Evolutionary conservation across 2,329 filamentous ascomycete genomes (phyloP), one percentile per base, ranked within the genome.

Genomic region (Alternaria postmessia): DNA sequence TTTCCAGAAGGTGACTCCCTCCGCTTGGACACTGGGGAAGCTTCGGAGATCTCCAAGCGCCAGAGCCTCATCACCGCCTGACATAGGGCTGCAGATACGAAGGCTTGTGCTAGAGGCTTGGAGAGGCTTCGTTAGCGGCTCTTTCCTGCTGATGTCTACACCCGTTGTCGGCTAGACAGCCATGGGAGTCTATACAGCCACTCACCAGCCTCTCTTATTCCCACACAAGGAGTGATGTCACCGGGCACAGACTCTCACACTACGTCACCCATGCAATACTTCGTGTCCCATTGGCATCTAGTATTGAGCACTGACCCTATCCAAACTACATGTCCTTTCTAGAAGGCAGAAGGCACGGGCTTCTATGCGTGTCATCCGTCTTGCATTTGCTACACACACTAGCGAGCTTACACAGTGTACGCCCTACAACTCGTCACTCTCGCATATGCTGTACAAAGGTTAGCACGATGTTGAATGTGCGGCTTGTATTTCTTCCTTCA

Each of bases 1-100:
- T 22, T 51, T 52, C 47, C 46, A 57, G 54, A 57, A 41, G 47
- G 32, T 47, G 34, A 24, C 48, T 53, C 9, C 24, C n/a, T 24
- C 22, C 16, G n/a, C 14, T 14, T 49, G 20, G 39, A 52, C 54
- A 20, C 26, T 20, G 22, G 30, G 18, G 28, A 30, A 41, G 30
- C 12, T 18, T 30, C 18, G 22, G 41, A 8, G 30, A 32, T 18
- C n/a, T 30, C 48, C 26, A 22, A 24, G 38, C 39, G 18, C 24
- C 32, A 36, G 39, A 43, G 39, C 39, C 47, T 20, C 54, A 57
- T 46, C n/a, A 30, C 30, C 18, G n/a, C 24, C 48, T 38, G 47
- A 51, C 24, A 28, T 51, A 38, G 28, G 26, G 46, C 48, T 39
- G 48, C 32, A 51, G 20, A 51, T 39, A 39, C 48, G 20, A 39